Conservation (phyloP, 2,329 filamentous ascomycete species). For the Didymella segeticola region DNA sequence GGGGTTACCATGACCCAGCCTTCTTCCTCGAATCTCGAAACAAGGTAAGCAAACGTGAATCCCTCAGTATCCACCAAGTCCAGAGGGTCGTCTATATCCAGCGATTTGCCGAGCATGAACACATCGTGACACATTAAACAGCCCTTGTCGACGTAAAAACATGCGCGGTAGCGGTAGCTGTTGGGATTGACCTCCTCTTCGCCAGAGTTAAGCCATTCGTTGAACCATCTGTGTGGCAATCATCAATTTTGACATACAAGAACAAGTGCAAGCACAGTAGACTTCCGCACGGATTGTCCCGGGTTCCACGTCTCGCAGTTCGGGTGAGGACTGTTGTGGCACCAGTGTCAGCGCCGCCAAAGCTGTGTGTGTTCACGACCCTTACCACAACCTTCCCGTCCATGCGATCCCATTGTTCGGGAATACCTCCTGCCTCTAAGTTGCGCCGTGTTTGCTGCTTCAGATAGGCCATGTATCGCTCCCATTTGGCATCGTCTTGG, state of each 20-base stretch:
- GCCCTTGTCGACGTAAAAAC: neutral
- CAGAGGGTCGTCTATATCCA: neutral
- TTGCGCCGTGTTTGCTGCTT: conserved; percentile 36
- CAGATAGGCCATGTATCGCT: neutral
- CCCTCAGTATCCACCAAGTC: neutral
- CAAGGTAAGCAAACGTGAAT: neutral
- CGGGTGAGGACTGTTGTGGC: neutral
- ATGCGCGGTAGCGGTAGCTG: conserved; percentile 1
- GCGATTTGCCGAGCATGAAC: neutral
- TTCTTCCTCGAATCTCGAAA: neutral
- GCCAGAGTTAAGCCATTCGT: neutral
- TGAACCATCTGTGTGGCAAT: neutral
- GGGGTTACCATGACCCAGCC: neutral
- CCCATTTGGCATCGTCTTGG: neutral
- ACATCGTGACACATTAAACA: neutral
- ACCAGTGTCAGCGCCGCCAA: neutral
- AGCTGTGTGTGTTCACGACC: neutral
- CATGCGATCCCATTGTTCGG: neutral
- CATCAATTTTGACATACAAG: neutral
- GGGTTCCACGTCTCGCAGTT: neutral
- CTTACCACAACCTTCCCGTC: neutral
- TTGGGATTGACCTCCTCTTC: neutral
- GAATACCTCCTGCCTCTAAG: neutral
- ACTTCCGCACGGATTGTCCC: neutral
- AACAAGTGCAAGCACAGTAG: neutral